These are phyloP conservation scores for Tuber microsphaerosporum DNA, from an alignment of 495 filamentous ascomycete species.

Conservation along the genomic window DNA sequence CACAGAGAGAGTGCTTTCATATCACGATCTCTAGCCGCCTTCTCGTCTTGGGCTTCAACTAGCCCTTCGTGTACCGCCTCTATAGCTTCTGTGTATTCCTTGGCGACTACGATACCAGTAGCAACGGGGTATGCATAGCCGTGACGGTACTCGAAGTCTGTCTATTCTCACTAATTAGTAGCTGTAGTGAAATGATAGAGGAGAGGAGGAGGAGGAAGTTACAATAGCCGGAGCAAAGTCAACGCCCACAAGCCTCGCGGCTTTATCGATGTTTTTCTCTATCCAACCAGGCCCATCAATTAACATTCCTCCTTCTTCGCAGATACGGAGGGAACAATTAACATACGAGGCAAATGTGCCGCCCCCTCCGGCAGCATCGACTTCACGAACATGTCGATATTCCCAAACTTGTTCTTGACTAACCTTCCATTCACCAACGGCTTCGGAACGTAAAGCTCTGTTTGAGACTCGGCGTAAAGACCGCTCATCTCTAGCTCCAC, in stretches of 20 bases:
- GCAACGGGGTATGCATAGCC: conserved; percentile 72
- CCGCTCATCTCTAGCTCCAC: conserved; percentile 48
- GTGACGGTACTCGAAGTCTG: conserved; percentile 78
- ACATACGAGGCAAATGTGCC: conserved; percentile 53
- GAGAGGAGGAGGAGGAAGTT: conserved; percentile 4
- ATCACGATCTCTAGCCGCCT: conserved; percentile 54
- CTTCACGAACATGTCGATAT: conserved; percentile 84
- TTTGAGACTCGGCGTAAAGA: conserved; percentile 71
- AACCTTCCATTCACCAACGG: conserved; percentile 67
- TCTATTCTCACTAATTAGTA: conserved; percentile 37
- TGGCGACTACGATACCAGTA: conserved; percentile 66
- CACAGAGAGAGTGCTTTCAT: conserved; percentile 62
- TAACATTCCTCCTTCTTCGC: not conserved
- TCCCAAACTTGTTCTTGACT: conserved; percentile 80
- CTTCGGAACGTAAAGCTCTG: conserved; percentile 64
- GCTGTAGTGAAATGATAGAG: not conserved
- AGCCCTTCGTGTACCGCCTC: conserved; percentile 59
- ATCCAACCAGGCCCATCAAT: conserved; percentile 25
- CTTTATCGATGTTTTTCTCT: conserved; percentile 59
- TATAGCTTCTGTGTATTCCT: conserved; percentile 63
- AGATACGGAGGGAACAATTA: not conserved
- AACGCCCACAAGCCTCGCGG: conserved; percentile 68
- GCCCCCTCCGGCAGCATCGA: conserved; percentile 86
- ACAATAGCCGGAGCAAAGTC: conserved; percentile 79
- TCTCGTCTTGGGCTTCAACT: conserved; percentile 54